phyloP scores from a whole-genome alignment of 2,329 filamentous ascomycete species.

The Hymenoscyphus scutula region DNA sequence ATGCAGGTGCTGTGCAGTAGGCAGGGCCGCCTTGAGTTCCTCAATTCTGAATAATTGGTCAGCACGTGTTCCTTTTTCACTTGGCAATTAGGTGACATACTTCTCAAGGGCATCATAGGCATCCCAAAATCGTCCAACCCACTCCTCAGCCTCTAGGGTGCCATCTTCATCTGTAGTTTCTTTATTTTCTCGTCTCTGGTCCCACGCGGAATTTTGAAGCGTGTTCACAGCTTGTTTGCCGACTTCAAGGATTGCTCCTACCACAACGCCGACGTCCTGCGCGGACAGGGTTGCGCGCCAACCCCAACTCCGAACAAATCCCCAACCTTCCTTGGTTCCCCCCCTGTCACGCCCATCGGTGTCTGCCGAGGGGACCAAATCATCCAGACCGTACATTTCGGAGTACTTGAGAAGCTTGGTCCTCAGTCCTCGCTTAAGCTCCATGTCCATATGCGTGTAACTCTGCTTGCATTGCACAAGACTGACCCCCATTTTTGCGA shows the following conservation, averaged over 20 bases:
- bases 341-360: slow-evolving; percentile 67
- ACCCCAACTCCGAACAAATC: slow-evolving; percentile 95
- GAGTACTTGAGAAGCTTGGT: slow-evolving; percentile 88
- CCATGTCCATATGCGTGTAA: slow-evolving; percentile 98
- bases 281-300: slow-evolving; percentile 94
- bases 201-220: slow-evolving; percentile 32
- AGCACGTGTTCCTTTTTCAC: slow-evolving; percentile 41
- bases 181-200: slow-evolving; percentile 41
- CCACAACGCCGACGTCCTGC: slow-evolving; percentile 88
- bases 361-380: slow-evolving; percentile 78
- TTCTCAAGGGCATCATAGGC: slow-evolving; percentile 70
- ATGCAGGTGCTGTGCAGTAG: slow-evolving; percentile 84
- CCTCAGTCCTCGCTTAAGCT: slow-evolving; percentile 83
- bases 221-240: slow-evolving; percentile 51
- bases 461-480: slow-evolving; percentile 90
- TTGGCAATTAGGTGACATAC: slow-evolving; percentile 44
- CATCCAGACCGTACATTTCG: slow-evolving; percentile 88
- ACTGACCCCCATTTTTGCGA: slow-evolving; percentile 98
- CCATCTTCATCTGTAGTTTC: slow-evolving; percentile 46
- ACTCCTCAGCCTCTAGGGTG: slow-evolving; percentile 57
- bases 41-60: slow-evolving; percentile 59
- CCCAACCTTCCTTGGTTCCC: slow-evolving; percentile 86
- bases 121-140: slow-evolving; percentile 66
- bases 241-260: slow-evolving; percentile 90
- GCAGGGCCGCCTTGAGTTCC: slow-evolving; percentile 70